Percentiles rank a stretch among this genome's conserved stretches.
Conservation (phyloP, 2,329 filamentous ascomycete species). For the Graphium sp. region DNA sequence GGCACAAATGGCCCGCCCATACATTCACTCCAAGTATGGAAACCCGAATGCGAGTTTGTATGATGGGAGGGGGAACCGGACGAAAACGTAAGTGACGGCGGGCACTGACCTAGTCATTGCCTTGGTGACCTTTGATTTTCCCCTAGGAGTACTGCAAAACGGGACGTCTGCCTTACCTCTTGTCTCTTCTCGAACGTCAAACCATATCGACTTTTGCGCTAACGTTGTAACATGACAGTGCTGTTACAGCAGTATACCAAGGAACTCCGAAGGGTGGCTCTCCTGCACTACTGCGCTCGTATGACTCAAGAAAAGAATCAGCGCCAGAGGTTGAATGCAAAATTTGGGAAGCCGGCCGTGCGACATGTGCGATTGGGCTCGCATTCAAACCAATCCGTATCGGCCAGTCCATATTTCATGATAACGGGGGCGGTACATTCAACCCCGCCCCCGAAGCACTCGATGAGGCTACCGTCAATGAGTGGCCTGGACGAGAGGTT, state of each 20-base stretch:
- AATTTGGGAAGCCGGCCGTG: slow-evolving; percentile 92
- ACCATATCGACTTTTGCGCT: too few relatives aligned
- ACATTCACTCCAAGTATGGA: slow-evolving; percentile 45
- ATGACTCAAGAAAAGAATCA: slow-evolving; percentile 85
- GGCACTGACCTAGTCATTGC: neutral
- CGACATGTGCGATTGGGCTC: slow-evolving; percentile 78
- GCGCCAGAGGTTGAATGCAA: slow-evolving; percentile 84
- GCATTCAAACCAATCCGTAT: slow-evolving; percentile 95
- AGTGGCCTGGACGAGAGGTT: slow-evolving; percentile 88
- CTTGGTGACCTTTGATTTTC: too few relatives aligned
- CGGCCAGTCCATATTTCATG: slow-evolving; percentile 84
- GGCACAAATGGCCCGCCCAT: slow-evolving; percentile 35
- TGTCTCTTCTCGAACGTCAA: too few relatives aligned
- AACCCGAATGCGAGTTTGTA: slow-evolving; percentile 81
- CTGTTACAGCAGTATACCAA: slow-evolving; percentile 80
- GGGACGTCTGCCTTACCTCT: too few relatives aligned
- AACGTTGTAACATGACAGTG: slow-evolving; percentile 32
- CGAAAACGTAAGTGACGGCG: slow-evolving; percentile 57
- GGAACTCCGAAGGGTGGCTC: slow-evolving; percentile 53
- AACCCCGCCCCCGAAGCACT: slow-evolving; percentile 76
- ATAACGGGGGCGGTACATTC: slow-evolving; percentile 81
- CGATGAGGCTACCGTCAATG: slow-evolving; percentile 80
- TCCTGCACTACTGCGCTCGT: slow-evolving; percentile 70
- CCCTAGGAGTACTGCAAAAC: too few relatives aligned
- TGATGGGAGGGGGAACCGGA: slow-evolving; percentile 68